Evolutionary conservation across 1,139 yeast genomes (phyloP).

Genomic region (Candida pseudocylindracea): DNA sequence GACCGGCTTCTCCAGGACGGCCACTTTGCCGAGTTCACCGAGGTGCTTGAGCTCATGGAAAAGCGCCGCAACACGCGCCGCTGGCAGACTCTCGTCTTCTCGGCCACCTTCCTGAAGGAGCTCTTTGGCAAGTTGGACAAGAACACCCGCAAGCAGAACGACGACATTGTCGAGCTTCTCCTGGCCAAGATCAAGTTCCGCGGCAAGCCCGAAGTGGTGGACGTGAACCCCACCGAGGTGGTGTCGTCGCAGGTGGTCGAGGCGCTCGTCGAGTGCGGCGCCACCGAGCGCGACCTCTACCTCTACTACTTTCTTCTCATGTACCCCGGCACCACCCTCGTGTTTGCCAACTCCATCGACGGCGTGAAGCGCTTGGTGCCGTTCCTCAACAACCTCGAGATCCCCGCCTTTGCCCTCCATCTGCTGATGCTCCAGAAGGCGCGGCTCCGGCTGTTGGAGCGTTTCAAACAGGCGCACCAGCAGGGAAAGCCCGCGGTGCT

Average conservation of each 20-base stretch:
- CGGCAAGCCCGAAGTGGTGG: conserved; percentile 40
- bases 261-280: conserved; percentile 79
- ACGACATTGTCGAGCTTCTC: conserved; percentile 29
- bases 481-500: conserved; percentile 27
- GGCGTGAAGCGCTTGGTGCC: conserved; percentile 77
- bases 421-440: conserved; percentile 93
- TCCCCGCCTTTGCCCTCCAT: conserved; percentile 68
- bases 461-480: conserved; percentile 26
- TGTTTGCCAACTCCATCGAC: conserved; percentile 87
- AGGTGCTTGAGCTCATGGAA: conserved; percentile 41
- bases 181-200: conserved; percentile 37
- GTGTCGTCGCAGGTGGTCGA: conserved; percentile 64
- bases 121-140: conserved; percentile 52
- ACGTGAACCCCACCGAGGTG: conserved; percentile 71
- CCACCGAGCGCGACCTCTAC: conserved; percentile 75
- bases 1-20: conserved; percentile 91
- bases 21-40: conserved; percentile 82
- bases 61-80: conserved; percentile 16
- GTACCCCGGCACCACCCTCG: conserved; percentile 79
- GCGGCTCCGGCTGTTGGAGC: conserved; percentile 67
- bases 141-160: conserved; percentile 12
- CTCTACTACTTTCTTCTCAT: conserved; percentile 69
- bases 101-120: conserved; percentile 82
- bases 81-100: conserved; percentile 85
- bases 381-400: conserved; percentile 40